Percentiles rank a stretch among this genome's conserved stretches.
These are phyloP conservation scores for Keithomyces neogunnii DNA, from an alignment of 2,329 filamentous ascomycete species.

Conservation along the genomic window DNA sequence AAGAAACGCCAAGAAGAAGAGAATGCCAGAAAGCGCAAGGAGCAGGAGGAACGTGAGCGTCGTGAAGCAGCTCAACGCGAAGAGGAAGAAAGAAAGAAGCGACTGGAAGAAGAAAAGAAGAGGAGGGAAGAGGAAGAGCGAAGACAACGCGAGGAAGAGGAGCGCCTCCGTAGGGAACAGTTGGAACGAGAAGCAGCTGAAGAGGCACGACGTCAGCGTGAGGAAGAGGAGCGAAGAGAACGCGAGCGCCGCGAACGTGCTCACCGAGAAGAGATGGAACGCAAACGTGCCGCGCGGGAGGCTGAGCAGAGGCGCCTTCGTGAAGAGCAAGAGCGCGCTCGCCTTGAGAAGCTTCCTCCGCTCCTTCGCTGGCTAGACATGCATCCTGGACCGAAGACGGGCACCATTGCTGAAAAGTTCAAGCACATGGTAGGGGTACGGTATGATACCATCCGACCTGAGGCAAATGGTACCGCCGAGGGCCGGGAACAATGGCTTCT, in stretches of 20 bases:
- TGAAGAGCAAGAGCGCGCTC: slow-evolving; percentile 45
- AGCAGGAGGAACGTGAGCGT: slow-evolving; percentile 21
- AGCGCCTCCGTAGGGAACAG: slow-evolving; percentile 34
- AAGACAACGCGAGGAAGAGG: slow-evolving; percentile 36
- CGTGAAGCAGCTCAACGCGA: slow-evolving; percentile 27
- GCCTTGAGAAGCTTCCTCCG: slow-evolving; percentile 49
- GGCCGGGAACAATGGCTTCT: slow-evolving; percentile 60
- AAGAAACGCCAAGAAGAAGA: slow-evolving; percentile 25
- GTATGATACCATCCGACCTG: slow-evolving; percentile 52
- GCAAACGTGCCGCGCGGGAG: slow-evolving; percentile 40
- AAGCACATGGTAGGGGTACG: slow-evolving; percentile 50
- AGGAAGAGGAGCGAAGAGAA: slow-evolving; percentile 44
- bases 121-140: slow-evolving; percentile 28
- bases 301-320: slow-evolving; percentile 41
- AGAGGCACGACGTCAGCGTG: slow-evolving; percentile 39
- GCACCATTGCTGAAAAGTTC: slow-evolving; percentile 45
- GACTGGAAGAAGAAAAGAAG: slow-evolving; percentile 30
- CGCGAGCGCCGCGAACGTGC: slow-evolving; percentile 37
- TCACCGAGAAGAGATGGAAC: slow-evolving; percentile 37
- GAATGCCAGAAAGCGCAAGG: slow-evolving; percentile 20
- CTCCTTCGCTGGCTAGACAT: slow-evolving; percentile 53
- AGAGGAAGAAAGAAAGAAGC: slow-evolving; percentile 26
- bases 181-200: slow-evolving; percentile 39
- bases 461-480: slow-evolving; percentile 41
- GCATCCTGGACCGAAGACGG: slow-evolving; percentile 40